Base-by-base conservation (phyloP, 129 eudicot genomes). In the Gnaphalium uliginosum region DNA sequence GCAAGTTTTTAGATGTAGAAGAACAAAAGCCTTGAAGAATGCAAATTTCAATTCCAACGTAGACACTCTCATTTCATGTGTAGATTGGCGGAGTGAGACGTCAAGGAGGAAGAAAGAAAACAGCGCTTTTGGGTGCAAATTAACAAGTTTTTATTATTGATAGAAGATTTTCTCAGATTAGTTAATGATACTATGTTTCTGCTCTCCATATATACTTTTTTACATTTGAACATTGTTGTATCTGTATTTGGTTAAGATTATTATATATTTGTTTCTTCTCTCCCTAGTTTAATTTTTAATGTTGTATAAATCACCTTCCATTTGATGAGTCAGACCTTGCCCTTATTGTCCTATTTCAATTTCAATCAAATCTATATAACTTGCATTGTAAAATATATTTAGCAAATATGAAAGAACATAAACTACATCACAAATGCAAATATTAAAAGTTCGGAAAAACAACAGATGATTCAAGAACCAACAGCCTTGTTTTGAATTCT, bases 391-490 rank as follows among this genome's bases (percentile, higher is more conserved):
- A 15, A 25, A 68, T 68, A 68, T 39, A 64, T 23, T 70, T 15
- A 50, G 71, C 30, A 70, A 58, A 27, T 60, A 27, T 10, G 29
- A 46, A 69, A 71, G 39, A 23, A 60, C 32, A 72, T 39, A 65
- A 65, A 66, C 75, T 57, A 80, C 69, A 63, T 65, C 78, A 37
- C 43, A 43, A 66, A 58, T 54, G 53, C 79, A 66, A 80, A 58
- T 41, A 56, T 19, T 11, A 51, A 24, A 33, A 79, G 15, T 57
- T 71, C 23, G 15, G 39, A 19, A 26, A 72, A 79, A 57, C 69
- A 73, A 72, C 13, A 41, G 53, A 35, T 56, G 73, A 65, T 23
- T 51, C 72, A 25, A n/a, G 35, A 58, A 43, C n/a, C n/a, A n/a
- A n/a, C 76, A 64, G 7, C 53, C 33, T 26, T 53, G 82, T 29